Conservation (phyloP, 169 alveolate genomes). For the Haemoproteus tartakovskyi region DNA sequence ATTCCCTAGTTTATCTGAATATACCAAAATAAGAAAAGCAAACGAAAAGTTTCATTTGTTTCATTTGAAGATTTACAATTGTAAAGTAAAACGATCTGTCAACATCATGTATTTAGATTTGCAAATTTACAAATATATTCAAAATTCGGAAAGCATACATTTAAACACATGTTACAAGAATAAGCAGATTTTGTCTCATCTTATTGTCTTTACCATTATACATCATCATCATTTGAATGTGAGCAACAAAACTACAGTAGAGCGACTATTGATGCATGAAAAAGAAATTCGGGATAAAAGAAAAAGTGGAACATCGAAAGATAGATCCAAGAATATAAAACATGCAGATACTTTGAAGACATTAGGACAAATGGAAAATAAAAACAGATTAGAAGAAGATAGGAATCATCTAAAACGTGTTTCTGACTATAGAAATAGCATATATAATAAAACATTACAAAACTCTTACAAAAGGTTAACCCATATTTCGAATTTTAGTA, state of each 20-base stretch:
- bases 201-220: constrained; percentile 19
- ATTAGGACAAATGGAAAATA: not conserved
- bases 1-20: constrained; percentile 6
- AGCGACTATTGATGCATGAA: not conserved
- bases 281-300: too few species aligned
- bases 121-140: constrained; percentile 4
- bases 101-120: constrained; percentile 14
- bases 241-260: not conserved
- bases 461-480: too few species aligned
- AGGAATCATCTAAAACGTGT: not conserved
- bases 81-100: constrained; percentile 11
- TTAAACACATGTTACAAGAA: constrained; percentile 9
- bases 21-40: not conserved
- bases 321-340: too few species aligned
- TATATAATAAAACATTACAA: too few species aligned
- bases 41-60: not conserved
- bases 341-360: too few species aligned
- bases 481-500: not conserved
- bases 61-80: constrained; percentile 5
- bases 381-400: not conserved
- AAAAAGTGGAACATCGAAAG: not conserved
- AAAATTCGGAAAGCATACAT: not conserved
- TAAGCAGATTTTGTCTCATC: constrained; percentile 2
- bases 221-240: constrained; percentile 5
- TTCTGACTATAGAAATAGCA: too few species aligned